These are phyloP conservation scores for Phytophthora syringae DNA, from an alignment of 352 stramenopile species.

Conservation along the genomic window DNA sequence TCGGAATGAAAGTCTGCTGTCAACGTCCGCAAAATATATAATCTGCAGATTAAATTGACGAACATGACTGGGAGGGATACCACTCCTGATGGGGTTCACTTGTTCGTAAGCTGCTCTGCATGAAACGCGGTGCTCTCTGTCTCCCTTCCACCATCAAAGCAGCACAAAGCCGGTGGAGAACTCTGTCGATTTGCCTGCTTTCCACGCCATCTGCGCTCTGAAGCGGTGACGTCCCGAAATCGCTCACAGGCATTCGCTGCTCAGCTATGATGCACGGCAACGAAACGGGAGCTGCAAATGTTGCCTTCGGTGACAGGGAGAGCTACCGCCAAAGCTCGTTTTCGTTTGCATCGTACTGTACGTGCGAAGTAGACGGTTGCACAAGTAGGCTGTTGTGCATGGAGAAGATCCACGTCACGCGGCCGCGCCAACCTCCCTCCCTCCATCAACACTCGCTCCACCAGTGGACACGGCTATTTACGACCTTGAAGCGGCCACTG, in stretches of 20 bases:
- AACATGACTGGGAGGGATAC: background rate
- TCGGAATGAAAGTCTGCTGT: constrained; percentile 22
- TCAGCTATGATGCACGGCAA: constrained; percentile 11
- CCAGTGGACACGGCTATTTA: too few relatives aligned
- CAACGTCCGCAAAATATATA: constrained; percentile 4
- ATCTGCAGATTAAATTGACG: constrained; percentile 3
- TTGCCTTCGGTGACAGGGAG: constrained; percentile 17
- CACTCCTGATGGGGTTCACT: constrained; percentile 10
- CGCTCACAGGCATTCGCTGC: constrained; percentile 15
- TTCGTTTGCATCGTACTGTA: constrained; percentile 19
- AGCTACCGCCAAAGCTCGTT: background rate
- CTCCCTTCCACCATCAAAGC: constrained; percentile 5
- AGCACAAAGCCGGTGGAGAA: constrained; percentile 25
- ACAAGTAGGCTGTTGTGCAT: background rate
- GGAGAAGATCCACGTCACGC: constrained; percentile 15
- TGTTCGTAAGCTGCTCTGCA: background rate
- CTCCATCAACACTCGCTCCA: background rate
- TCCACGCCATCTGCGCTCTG: constrained; percentile 7
- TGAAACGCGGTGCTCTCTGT: background rate
- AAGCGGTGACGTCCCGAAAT: constrained; percentile 22
- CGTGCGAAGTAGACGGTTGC: constrained; percentile 12
- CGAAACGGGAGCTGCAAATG: constrained; percentile 14
- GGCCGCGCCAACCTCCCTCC: background rate
- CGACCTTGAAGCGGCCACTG: background rate
- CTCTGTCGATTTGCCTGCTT: constrained; percentile 22